Base-by-base conservation (phyloP, 352 stramenopile species). In the Blastocystis sp. region DNA sequence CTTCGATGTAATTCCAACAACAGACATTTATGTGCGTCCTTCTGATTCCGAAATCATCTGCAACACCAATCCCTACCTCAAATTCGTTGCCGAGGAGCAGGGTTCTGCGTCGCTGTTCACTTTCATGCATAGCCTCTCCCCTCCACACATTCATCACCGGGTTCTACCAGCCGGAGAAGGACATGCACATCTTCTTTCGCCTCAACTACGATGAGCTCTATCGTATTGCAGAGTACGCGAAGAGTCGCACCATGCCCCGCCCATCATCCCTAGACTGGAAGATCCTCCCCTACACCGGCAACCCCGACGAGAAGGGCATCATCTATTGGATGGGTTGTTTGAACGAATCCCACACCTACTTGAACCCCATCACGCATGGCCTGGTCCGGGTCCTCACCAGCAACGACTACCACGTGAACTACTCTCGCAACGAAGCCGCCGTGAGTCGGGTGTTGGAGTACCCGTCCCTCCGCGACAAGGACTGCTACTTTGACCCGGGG, bases 401-500 rank as follows among this genome's bases (percentile, higher is more conserved):
- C 59, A 64, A 62, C 14, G 76, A 76, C 38, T 86, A 86, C n/a
- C 76, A 86, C 28, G 76, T 86, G 52, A 86, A 86, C 53, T 86
- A 86, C 38, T 86, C 76, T 41, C 61, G 64, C 28, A 71, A 62
- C 40, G 76, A 86, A 59, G 64, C 28, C 23, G 14, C n/a, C 38
- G 59, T 86, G 7, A 61, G 60, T 59, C 61, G 76, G 2, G 61
- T 86, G n/a, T 52, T 86, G 43, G 76, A 70, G 45, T 70, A 70
- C 34, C 61, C 61, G 17, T 43, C 34, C 48, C 48, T 86, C 21
- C 7, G 14, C 2, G 76, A 86, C 40, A 86, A 71, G n/a, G 76
- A 86, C 53, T 86, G 76, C 61, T 86, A 86, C 45, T 86, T 86
- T 74, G 76, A 86, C 40, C 76, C 76, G 4, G 76, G 76, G 2